Base-by-base conservation (phyloP, 176 grass and related monocot genomes). In the Themeda triandra region DNA sequence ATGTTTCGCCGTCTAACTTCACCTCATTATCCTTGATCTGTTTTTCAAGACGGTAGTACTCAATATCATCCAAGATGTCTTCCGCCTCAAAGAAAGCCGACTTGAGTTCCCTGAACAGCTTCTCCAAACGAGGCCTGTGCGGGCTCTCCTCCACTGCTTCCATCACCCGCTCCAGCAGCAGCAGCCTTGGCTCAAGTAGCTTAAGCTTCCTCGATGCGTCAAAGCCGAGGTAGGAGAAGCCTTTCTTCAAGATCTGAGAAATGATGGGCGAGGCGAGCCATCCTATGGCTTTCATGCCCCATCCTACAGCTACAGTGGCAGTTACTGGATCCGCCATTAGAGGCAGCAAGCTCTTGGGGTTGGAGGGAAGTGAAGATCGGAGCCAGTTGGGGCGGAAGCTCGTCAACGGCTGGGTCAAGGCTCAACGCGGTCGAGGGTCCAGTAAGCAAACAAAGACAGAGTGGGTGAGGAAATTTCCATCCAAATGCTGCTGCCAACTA, bases 21-120 rank as follows among this genome's bases (percentile, higher is more conserved):
- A 24, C 10, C 6, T 4, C 32, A 37, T 5, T 4, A 9, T 69
- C 42, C 4, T 33, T 19, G 11, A 83, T 59, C 79, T 80, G 11
- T 15, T 42, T 72, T 37, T 90, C 40, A 25, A 90, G 73, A n/a
- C 19, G 73, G 27, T 83, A 15, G 59, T 90, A 90, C 39, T 90
- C 83, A 25, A 78, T 6, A 66, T 73, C 78, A 76, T 77, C 79
- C 27, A 83, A 63, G 37, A 86, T 49, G 32, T 87, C 69, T 77
- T 90, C 78, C 2, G 84, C 79, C 23, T 90, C 88, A 21, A 66
- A 75, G 65, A 86, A 66, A 46, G 70, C 42, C 32, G 3, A 13
- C 10, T 86, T 58, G 1, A 58, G 53, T 8, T 58, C 21, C 53
- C 12, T 8, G 18, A 23, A 58, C 8, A 58, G 21, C 18, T 58